Evolutionary conservation across 805 yeast genomes (phyloP), one percentile per base, ranked within the genome.

Genomic region (Candida boidinii): DNA sequence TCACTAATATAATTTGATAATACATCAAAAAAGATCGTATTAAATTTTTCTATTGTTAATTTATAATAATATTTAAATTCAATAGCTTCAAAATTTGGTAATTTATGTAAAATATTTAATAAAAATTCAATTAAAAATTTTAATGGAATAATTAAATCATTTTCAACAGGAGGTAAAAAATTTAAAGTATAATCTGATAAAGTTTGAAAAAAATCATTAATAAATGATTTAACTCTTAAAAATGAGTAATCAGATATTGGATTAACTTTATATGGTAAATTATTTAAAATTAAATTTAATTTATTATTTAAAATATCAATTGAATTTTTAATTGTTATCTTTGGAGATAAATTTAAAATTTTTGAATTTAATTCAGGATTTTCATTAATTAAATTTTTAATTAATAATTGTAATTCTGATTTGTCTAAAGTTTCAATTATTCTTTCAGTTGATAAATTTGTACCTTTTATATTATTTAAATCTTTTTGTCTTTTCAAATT

Each of bases 251-350:
- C 95, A 29, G 81, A 73, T 23, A 70, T 64, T 8, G 68, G 64
- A 44, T 82, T 87, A 41, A 84, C 85, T 42, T 78, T 77, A 53
- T 81, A 84, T 1, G 95, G 95, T 42, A 86, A 55, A 38, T 68
- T 65, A 8, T 53, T 51, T 15, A 58, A 45, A 18, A 83, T 70
- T 4, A 48, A 49, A 15, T 64, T 50, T 30, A 70, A 58, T 45
- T 76, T 73, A 6, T 49, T 44, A 24, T 59, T 52, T 33, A 86
- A 60, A 26, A 73, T 60, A 9, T 56, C 61, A 8, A 79, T 50
- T 5, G 82, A 69, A 36, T 68, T 65, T 10, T 61, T 53, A 4
- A 75, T 66, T 0, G 77, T 62, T 12, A 87, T 76, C 31, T 62
- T 63, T 17, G 88, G 85, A 1, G 83, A 67, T 39, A 68, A 46